Conservation (phyloP, 1,284 basidiomycete genomes). For the Athelia sp. region DNA sequence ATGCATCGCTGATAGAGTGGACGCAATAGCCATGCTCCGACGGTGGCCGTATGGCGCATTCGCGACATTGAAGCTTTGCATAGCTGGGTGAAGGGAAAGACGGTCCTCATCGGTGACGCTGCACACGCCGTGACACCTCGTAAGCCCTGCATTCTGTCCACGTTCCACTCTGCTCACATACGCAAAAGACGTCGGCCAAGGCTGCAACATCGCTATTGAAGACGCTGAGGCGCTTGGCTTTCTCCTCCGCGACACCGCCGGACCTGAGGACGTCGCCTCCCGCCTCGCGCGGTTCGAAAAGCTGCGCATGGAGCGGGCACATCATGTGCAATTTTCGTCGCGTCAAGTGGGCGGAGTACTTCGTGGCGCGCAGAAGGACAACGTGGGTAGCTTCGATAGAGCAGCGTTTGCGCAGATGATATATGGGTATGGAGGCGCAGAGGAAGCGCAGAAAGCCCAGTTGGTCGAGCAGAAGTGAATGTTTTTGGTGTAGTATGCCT, state of each 20-base stretch:
- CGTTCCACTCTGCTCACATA: background rate
- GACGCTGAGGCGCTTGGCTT: conserved; percentile 1
- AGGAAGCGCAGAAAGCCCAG: background rate
- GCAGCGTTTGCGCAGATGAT: background rate
- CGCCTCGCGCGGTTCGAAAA: background rate
- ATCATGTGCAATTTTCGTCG: background rate
- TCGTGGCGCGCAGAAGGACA: background rate
- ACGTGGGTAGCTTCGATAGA: background rate
- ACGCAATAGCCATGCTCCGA: background rate
- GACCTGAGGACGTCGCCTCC: background rate
- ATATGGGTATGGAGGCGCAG: background rate
- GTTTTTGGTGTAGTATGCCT: too few species aligned
- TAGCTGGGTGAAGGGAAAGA: background rate
- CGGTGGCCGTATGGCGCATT: background rate
- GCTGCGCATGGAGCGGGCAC: background rate
- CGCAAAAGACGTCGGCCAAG: background rate
- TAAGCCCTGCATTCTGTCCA: background rate
- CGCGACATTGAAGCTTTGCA: background rate
- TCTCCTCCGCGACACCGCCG: background rate
- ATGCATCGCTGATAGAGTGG: background rate
- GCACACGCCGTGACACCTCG: background rate
- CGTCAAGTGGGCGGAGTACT: background rate
- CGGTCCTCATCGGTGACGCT: background rate
- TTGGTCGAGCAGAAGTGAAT: too few species aligned
- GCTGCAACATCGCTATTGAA: conserved; percentile 1